phyloP scores from a whole-genome alignment of 2,329 filamentous ascomycete genomes.

The Talaromyces rugulosus region DNA sequence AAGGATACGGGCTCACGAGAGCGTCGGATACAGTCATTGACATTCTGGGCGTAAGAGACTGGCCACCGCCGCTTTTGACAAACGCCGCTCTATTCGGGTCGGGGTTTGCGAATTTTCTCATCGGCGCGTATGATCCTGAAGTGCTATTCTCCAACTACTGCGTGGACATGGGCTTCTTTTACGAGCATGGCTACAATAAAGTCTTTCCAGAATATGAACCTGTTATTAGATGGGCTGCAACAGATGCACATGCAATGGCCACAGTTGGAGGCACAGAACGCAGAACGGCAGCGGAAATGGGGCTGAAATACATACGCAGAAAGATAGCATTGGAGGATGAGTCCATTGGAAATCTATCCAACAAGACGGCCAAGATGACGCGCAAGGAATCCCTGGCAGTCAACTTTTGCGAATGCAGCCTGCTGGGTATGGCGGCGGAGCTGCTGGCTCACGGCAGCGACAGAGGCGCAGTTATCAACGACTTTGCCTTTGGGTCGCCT shows the following conservation, averaged over 20 bases:
- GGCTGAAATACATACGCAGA: conserved; percentile 19
- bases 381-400: conserved; percentile 18
- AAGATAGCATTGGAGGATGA: conserved; percentile 20
- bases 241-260: conserved; percentile 8
- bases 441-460: conserved; percentile 21
- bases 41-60: conserved; percentile 11
- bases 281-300: conserved; percentile 13
- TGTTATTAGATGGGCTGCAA: conserved; percentile 12
- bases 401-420: conserved; percentile 32
- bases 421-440: conserved; percentile 42
- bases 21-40: conserved; percentile 13
- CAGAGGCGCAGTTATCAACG: conserved; percentile 18
- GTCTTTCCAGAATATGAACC: conserved; percentile 19
- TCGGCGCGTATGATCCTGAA: conserved; percentile 19
- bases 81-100: conserved; percentile 20
- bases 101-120: conserved; percentile 18
- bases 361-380: conserved; percentile 16
- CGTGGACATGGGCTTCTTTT: conserved; percentile 22
- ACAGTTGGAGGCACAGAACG: conserved; percentile 17
- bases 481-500: conserved; percentile 22
- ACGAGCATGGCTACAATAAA: conserved; percentile 23
- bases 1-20: conserved; percentile 14
- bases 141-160: conserved; percentile 23
- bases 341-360: conserved; percentile 14
- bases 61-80: conserved; percentile 17